Evolutionary conservation across 345 rosid genomes (phyloP).

Genomic region (Aquilaria yunnanensis): DNA sequence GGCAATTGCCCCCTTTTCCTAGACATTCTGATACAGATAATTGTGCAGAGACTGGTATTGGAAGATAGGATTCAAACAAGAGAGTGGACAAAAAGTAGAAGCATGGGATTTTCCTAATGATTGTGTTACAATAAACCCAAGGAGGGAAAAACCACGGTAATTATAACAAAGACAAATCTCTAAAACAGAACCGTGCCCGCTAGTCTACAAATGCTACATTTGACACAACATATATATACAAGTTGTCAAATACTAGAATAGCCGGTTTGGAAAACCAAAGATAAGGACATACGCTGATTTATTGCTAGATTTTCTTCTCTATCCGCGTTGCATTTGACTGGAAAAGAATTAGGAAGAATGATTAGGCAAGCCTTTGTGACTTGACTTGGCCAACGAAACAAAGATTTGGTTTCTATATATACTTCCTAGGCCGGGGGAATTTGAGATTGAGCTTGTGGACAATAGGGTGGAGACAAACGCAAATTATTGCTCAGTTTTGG

Average conservation of each 20-base stretch:
- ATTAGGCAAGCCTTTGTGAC: neutral
- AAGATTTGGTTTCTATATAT: conserved; percentile 12
- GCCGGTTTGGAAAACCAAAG: neutral
- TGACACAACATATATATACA: too few relatives aligned
- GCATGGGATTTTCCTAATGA: conserved; percentile 29
- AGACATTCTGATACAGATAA: neutral
- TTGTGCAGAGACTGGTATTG: neutral
- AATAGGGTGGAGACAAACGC: conserved; percentile 28
- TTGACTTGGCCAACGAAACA: conserved; percentile 5
- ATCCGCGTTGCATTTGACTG: conserved; percentile 4
- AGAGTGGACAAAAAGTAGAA: conserved; percentile 21
- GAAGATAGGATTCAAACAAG: conserved; percentile 7
- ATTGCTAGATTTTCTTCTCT: neutral
- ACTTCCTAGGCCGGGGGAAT: conserved; percentile 6
- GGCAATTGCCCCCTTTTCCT: conserved; percentile 7
- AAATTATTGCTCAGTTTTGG: conserved; percentile 2
- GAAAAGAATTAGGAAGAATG: neutral
- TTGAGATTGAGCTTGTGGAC: conserved; percentile 22
- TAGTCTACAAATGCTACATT: too few relatives aligned
- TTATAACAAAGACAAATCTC: conserved; percentile 3
- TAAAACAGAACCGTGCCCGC: neutral
- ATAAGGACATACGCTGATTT: conserved; percentile 2
- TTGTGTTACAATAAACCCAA: conserved; percentile 25
- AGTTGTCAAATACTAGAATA: too few relatives aligned
- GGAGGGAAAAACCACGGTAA: conserved; percentile 4